Percentiles rank a stretch among this genome's conserved stretches.
Conservation (phyloP, 139 green algal genomes). For the Chlamydomonas sp. region DNA sequence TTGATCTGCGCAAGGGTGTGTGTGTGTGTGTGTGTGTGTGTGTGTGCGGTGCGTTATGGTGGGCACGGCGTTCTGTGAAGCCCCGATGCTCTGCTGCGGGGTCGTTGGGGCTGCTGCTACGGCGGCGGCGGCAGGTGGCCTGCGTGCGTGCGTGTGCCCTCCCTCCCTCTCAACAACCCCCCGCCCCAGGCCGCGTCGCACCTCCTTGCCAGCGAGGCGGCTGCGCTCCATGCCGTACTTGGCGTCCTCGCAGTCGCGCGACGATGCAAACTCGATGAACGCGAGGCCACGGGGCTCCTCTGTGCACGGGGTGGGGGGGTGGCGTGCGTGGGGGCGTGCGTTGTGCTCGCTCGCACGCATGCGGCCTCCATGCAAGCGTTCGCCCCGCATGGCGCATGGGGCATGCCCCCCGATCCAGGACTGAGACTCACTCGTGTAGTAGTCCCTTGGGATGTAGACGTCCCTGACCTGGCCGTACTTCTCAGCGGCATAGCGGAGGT, state of each 20-base stretch:
- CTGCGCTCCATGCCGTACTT: constrained; percentile 31
- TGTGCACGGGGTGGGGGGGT: too few species aligned
- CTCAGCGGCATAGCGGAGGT: constrained; percentile 13
- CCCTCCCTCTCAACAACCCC: not conserved
- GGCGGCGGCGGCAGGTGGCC: too few species aligned
- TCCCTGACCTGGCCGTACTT: constrained; percentile 19
- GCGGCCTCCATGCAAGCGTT: too few species aligned
- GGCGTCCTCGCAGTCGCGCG: constrained; percentile 44
- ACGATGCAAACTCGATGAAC: constrained; percentile 53
- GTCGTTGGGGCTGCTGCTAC: too few species aligned
- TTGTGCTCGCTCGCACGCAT: too few species aligned
- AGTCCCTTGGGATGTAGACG: constrained; percentile 23
- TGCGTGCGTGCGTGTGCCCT: not conserved
- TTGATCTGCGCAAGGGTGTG: constrained; percentile 13
- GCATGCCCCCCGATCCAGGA: too few species aligned
- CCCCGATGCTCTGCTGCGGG: too few species aligned
- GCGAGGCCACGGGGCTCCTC: constrained; percentile 40
- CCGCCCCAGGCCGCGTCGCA: constrained; percentile 1
- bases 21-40: not conserved
- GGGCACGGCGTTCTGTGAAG: not conserved
- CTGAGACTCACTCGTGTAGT: constrained; percentile 27
- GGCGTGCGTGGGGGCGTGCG: too few species aligned
- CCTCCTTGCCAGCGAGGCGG: constrained; percentile 36
- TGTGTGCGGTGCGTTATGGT: not conserved
- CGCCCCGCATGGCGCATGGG: too few species aligned